Conservation (phyloP, 2,329 filamentous ascomycete species). For the Alternaria tenuissima region DNA sequence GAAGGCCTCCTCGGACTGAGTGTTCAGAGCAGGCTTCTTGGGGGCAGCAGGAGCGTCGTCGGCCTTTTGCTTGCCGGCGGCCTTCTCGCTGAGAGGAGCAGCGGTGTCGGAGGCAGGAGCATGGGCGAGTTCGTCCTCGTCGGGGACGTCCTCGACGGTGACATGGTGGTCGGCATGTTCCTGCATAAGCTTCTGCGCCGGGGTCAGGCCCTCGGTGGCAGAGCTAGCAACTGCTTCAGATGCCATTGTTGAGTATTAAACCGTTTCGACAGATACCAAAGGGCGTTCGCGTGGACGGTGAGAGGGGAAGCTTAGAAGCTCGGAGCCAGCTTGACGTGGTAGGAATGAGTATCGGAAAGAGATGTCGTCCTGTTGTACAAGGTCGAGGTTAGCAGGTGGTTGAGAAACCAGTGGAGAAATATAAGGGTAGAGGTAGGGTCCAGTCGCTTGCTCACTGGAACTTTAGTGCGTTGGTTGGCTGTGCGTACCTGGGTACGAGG, state of each 20-base stretch:
- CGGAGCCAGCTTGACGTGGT: conserved; percentile 37
- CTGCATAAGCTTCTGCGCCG: conserved; percentile 68
- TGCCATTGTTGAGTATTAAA: conserved; percentile 50
- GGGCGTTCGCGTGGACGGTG: conserved; percentile 47
- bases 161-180: conserved; percentile 68
- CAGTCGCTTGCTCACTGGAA: not conserved
- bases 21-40: conserved; percentile 67
- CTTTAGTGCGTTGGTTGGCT: conserved; percentile 15
- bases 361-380: not conserved
- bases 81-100: conserved; percentile 65
- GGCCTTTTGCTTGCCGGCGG: conserved; percentile 73
- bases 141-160: conserved; percentile 80
- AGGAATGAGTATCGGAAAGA: not conserved
- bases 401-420: not conserved
- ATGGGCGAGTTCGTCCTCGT: conserved; percentile 76
- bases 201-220: conserved; percentile 48
- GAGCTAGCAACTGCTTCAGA: conserved; percentile 47
- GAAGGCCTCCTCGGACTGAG: conserved; percentile 89
- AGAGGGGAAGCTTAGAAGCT: conserved; percentile 35
- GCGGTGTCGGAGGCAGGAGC: conserved; percentile 57
- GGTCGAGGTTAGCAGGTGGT: conserved; percentile 5
- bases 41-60: conserved; percentile 54
- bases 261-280: conserved; percentile 50
- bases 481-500: conserved; percentile 7
- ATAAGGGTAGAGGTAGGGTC: not conserved